A percentile compares a stretch with the other conserved stretches of the same genome.
These are phyloP conservation scores for Fusarium setosum DNA, from an alignment of 2,329 filamentous ascomycete genomes.

Conservation along the genomic window DNA sequence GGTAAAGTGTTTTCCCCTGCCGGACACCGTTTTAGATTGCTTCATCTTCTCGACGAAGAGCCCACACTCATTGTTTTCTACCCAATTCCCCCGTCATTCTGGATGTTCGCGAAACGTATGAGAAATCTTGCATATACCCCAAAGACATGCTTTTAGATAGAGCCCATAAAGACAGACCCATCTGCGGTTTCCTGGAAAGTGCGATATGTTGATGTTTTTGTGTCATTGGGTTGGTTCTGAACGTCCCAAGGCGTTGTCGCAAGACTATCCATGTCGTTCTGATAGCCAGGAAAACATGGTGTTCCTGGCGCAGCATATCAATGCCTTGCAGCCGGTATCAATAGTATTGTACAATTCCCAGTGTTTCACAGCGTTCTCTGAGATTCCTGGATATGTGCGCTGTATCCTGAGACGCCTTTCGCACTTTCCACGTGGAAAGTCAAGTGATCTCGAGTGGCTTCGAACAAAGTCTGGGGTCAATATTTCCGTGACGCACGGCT, in stretches of 20 bases:
- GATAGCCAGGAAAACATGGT: too few relatives aligned
- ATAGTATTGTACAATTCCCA: neutral
- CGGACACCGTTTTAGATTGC: slow-evolving; percentile 43
- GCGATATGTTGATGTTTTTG: neutral
- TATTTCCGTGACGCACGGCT: slow-evolving; percentile 31
- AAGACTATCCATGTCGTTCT: too few relatives aligned
- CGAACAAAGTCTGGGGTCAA: slow-evolving; percentile 24
- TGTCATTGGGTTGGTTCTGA: neutral
- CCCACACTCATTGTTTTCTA: slow-evolving; percentile 34
- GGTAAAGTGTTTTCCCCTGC: slow-evolving; percentile 8
- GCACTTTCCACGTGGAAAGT: slow-evolving; percentile 26
- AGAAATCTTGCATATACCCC: slow-evolving; percentile 40
- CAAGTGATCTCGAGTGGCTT: slow-evolving; percentile 38
- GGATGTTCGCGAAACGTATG: slow-evolving; percentile 21
- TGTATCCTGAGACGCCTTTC: neutral
- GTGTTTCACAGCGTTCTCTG: neutral
- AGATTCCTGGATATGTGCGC: neutral
- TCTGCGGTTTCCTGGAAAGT: neutral
- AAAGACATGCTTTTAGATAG: slow-evolving; percentile 23
- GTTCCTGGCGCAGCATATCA: neutral
- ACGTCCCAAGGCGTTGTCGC: neutral
- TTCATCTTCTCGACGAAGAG: slow-evolving; percentile 50
- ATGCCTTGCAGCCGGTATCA: neutral
- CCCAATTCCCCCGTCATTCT: slow-evolving; percentile 8
- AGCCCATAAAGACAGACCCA: slow-evolving; percentile 17